Evolutionary conservation across 768 basidiomycete species (phyloP).

Genomic region (Gelatoporia subvermispora): DNA sequence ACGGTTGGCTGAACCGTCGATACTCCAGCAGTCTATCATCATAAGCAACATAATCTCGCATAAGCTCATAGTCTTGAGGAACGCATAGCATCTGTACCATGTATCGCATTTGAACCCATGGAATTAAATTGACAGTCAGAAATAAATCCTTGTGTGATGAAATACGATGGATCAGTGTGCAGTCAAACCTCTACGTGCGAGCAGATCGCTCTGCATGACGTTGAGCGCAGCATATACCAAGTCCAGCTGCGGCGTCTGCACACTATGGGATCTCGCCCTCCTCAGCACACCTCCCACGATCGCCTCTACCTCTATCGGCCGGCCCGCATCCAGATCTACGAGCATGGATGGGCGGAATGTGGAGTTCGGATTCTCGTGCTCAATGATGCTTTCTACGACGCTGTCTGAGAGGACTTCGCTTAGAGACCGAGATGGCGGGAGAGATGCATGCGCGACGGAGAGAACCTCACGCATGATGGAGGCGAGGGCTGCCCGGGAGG

Average conservation of each 20-base stretch:
- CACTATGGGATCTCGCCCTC: constrained; percentile 8
- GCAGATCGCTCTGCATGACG: constrained; percentile 14
- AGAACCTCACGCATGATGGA: constrained; percentile 28
- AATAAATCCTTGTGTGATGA: no score
- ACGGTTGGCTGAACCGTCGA: constrained; percentile 6
- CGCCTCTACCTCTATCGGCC: constrained; percentile 35
- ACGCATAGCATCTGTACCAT: background rate
- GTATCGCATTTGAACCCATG: background rate
- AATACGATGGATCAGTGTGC: no score
- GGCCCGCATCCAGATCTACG: constrained; percentile 30
- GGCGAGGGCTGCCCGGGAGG: constrained; percentile 11
- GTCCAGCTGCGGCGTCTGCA: constrained; percentile 14
- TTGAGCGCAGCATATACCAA: constrained; percentile 18
- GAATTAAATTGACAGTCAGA: background rate
- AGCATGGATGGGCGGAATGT: constrained; percentile 33
- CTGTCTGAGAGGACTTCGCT: constrained; percentile 18
- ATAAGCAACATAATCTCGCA: background rate
- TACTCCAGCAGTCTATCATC: background rate
- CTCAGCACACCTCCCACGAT: constrained; percentile 25
- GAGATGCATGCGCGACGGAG: constrained; percentile 21
- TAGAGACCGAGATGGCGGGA: constrained; percentile 6
- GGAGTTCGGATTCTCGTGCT: constrained; percentile 18
- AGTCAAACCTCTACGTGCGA: background rate
- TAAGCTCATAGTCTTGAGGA: background rate
- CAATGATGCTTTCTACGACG: constrained; percentile 20